These are phyloP conservation scores for Massarina eburnea DNA, from an alignment of 2,329 filamentous ascomycete genomes.

Conservation along the genomic window DNA sequence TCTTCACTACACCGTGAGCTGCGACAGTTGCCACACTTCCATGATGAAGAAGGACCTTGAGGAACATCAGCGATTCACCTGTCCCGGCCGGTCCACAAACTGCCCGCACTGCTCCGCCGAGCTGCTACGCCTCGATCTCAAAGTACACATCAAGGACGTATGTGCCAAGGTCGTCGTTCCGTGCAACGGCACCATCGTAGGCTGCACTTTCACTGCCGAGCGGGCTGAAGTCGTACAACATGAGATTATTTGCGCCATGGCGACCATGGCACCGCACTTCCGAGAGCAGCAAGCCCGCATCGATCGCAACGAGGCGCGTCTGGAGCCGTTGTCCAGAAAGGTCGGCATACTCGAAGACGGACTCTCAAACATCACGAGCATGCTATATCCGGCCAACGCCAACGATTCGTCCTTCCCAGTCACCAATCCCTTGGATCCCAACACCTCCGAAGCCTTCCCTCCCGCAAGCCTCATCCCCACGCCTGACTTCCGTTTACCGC, in stretches of 20 bases:
- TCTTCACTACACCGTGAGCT: slow-evolving; percentile 56
- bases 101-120: slow-evolving; percentile 48
- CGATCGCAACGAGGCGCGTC: slow-evolving; percentile 47
- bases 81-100: slow-evolving; percentile 51
- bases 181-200: slow-evolving; percentile 48
- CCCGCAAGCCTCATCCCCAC: slow-evolving; percentile 39
- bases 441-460: slow-evolving; percentile 26
- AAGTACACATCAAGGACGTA: slow-evolving; percentile 43
- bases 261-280: slow-evolving; percentile 50
- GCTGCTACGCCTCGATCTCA: slow-evolving; percentile 46
- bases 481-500: slow-evolving; percentile 37
- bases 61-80: slow-evolving; percentile 51
- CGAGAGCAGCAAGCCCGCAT: slow-evolving; percentile 46
- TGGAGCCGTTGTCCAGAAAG: slow-evolving; percentile 47
- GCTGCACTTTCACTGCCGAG: slow-evolving; percentile 46
- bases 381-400: slow-evolving; percentile 41
- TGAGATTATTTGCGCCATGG: slow-evolving; percentile 47
- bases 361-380: slow-evolving; percentile 46
- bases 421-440: slow-evolving; percentile 37
- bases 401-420: slow-evolving; percentile 36
- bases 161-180: slow-evolving; percentile 47
- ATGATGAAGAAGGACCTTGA: slow-evolving; percentile 59
- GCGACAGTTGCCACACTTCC: slow-evolving; percentile 54
- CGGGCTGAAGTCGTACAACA: slow-evolving; percentile 45
- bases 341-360: slow-evolving; percentile 49